Conservation (phyloP, 2,329 filamentous ascomycete genomes). For the Ilyonectria destructans region DNA sequence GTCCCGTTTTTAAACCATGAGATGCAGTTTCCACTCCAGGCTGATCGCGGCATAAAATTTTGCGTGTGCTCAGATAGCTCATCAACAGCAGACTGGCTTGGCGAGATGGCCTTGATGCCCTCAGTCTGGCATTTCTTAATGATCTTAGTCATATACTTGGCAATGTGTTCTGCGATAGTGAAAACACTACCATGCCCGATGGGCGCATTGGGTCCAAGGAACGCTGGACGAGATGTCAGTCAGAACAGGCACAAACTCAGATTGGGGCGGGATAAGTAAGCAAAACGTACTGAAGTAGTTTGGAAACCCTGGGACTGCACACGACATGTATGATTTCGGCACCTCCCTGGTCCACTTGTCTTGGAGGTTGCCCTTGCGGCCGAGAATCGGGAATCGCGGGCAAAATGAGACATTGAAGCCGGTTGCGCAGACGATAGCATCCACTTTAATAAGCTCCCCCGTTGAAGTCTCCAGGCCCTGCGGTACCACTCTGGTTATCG, state of each 20-base stretch:
- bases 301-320: conserved; percentile 21
- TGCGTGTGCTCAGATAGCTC: conserved; percentile 67
- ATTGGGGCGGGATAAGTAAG: neutral
- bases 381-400: conserved; percentile 25
- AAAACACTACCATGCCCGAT: conserved; percentile 68
- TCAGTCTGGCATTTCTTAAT: conserved; percentile 68
- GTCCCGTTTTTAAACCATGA: conserved; percentile 69
- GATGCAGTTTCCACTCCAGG: conserved; percentile 64
- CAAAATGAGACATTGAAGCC: conserved; percentile 30
- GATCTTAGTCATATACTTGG: conserved; percentile 65
- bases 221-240: conserved; percentile 53
- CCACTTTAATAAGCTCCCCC: conserved; percentile 23
- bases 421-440: conserved; percentile 26
- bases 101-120: conserved; percentile 63
- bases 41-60: conserved; percentile 69
- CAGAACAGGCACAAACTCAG: neutral
- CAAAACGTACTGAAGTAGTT: conserved; percentile 30
- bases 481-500: conserved; percentile 7
- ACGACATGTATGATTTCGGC: conserved; percentile 32
- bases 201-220: conserved; percentile 68
- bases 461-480: conserved; percentile 9
- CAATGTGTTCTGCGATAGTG: conserved; percentile 67
- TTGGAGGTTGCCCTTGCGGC: conserved; percentile 23
- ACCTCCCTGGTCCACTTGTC: conserved; percentile 13
- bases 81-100: conserved; percentile 63